phyloP scores from a whole-genome alignment of 148 eudicot species.

The Vaccinium vitisidaea region DNA sequence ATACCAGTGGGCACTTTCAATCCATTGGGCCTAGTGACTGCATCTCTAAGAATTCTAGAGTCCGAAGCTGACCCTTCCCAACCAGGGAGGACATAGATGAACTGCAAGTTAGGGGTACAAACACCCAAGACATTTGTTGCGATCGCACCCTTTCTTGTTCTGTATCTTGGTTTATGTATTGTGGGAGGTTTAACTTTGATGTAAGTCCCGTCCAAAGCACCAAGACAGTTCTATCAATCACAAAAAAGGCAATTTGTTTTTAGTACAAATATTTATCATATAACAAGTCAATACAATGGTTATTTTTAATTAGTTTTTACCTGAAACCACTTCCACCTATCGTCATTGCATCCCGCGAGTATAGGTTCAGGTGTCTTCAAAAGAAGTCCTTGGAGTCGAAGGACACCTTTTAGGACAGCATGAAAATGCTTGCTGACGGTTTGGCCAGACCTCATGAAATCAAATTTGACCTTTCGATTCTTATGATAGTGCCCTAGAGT shows the following conservation, averaged over 20 bases:
- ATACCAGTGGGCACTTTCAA: no score
- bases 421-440: not conserved
- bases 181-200: not conserved
- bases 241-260: no score
- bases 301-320: not conserved
- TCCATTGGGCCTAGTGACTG: no score
- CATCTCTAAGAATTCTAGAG: not conserved
- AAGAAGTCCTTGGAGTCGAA: not conserved
- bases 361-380: not conserved
- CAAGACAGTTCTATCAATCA: not conserved
- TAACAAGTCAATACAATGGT: no score
- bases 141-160: not conserved
- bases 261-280: no score
- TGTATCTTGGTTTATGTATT: not conserved
- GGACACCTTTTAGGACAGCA: not conserved
- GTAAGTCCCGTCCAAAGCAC: not conserved
- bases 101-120: not conserved
- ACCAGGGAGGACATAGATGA: conserved; percentile 22
- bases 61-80: not conserved
- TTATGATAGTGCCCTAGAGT: not conserved
- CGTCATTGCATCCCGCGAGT: not conserved
- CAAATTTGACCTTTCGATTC: no score
- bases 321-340: not conserved
- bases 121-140: not conserved
- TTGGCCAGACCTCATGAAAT: not conserved